Conservation (phyloP, 2,329 filamentous ascomycete species). For the Xylaria sp. region DNA sequence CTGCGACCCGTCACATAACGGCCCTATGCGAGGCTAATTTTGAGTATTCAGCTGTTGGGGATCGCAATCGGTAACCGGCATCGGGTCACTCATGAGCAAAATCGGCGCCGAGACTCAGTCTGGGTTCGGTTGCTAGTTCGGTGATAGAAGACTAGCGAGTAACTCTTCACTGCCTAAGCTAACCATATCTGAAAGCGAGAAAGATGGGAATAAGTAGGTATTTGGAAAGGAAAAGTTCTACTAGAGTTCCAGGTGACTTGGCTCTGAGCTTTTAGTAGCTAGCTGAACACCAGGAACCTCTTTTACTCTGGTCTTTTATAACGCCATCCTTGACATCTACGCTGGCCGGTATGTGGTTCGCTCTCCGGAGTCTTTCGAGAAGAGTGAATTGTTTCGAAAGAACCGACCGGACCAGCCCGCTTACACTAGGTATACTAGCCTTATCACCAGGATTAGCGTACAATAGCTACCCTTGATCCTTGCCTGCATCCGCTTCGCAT, state of each 20-base stretch:
- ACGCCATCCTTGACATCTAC: background rate
- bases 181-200: background rate
- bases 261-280: background rate
- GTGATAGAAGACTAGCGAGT: background rate
- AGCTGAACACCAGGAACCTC: background rate
- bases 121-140: background rate
- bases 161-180: background rate
- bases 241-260: background rate
- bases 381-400: background rate
- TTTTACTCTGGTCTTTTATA: no score
- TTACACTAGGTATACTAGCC: background rate
- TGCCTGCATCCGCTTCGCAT: background rate
- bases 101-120: constrained; percentile 3
- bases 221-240: constrained; percentile 4
- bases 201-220: background rate
- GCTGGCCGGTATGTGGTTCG: background rate
- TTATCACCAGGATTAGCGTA: constrained; percentile 2
- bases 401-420: background rate
- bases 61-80: background rate
- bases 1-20: background rate
- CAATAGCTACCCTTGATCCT: constrained; percentile 5
- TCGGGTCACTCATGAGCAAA: background rate
- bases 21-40: no score
- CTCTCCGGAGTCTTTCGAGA: constrained; percentile 5
- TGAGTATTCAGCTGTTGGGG: no score